Base-by-base conservation (phyloP, 2,329 filamentous ascomycete species). In the Cercospora brassicicola region DNA sequence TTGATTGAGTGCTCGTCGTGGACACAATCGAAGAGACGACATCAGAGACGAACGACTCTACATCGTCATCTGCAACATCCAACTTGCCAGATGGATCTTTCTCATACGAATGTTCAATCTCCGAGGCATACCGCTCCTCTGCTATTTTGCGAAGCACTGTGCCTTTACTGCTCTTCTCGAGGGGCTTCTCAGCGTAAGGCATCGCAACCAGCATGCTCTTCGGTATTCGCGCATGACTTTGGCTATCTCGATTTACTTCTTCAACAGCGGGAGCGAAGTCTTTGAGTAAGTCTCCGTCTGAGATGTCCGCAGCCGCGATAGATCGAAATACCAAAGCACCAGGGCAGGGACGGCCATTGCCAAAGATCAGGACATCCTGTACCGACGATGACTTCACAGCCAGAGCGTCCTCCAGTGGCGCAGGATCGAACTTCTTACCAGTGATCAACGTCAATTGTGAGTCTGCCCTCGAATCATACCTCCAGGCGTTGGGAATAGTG, bases 361-460 rank as follows among this genome's bases (percentile, higher is more conserved):
- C 89, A 72, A 91, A 90, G 9, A 91, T 82, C 23, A 90, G 77
- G 0, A 84, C 85, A 66, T 90, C 88, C 2, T 79, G 75, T 0
- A 90, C 71, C 0, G 84, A 30, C 1, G 76, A 71, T 10, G 76
- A 75, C 0, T 82, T 83, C 0, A 82, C 79, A 1, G 82, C 76
- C 4, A 90, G 82, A 0, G 81, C 81, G 2, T 82, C 84, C 75
- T 91, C 89, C 2, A 90, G 75, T 0, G 86, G 85, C 1, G 85
- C 84, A 0, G 89, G 88, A 71, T 90, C 88, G 68, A 91, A 90
- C 71, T 91, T 91, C 79, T 90, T 90, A 2, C 89, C 89, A 6
- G 88, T 91, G 9, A 86, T 79, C 3, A 91, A 81, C 0, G 86
- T 86, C 39, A 91, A 82, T 62, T 88, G 88, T 2, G 86, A 84